Evolutionary conservation across 2,329 filamentous ascomycete species (phyloP).

Genomic region (Alternaria sp.): DNA sequence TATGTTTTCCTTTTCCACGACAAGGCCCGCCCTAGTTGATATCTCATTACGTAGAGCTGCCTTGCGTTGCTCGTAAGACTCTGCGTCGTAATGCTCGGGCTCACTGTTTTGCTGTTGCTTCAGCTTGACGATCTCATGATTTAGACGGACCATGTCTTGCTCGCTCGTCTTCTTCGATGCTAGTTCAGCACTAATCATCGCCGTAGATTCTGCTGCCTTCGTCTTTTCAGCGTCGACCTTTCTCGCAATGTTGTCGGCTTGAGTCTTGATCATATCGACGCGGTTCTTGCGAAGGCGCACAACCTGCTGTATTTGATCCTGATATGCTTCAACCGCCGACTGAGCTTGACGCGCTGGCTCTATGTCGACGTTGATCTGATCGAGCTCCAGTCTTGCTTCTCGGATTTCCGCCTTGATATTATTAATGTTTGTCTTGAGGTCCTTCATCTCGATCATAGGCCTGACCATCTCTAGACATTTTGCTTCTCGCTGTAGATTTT

Average conservation of each 20-base stretch:
- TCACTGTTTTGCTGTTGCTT: constrained; percentile 69
- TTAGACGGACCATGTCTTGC: constrained; percentile 40
- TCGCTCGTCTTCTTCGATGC: constrained; percentile 54
- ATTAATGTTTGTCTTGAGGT: constrained; percentile 59
- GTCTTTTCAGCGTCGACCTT: constrained; percentile 48
- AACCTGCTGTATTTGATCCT: constrained; percentile 63
- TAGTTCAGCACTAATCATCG: constrained; percentile 52
- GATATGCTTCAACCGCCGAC: constrained; percentile 75
- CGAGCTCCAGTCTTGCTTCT: constrained; percentile 65
- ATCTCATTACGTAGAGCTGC: constrained; percentile 63
- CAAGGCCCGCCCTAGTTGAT: constrained; percentile 60
- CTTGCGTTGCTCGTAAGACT: constrained; percentile 76
- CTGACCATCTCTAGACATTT: constrained; percentile 71
- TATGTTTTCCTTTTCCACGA: constrained; percentile 55
- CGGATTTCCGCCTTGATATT: constrained; percentile 66
- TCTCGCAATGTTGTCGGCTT: constrained; percentile 56
- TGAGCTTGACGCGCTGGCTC: constrained; percentile 76
- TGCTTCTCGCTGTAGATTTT: constrained; percentile 70
- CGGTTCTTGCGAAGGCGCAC: constrained; percentile 64
- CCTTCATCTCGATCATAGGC: constrained; percentile 71
- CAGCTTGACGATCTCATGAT: constrained; percentile 67
- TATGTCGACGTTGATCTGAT: constrained; percentile 66
- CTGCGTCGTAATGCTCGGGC: constrained; percentile 73
- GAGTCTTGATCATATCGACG: constrained; percentile 64
- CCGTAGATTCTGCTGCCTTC: constrained; percentile 55